Percentiles rank a stretch among this genome's conserved stretches.
phyloP scores from a whole-genome alignment of 129 eudicot genomes.

The Centrapalus pauciflorus region DNA sequence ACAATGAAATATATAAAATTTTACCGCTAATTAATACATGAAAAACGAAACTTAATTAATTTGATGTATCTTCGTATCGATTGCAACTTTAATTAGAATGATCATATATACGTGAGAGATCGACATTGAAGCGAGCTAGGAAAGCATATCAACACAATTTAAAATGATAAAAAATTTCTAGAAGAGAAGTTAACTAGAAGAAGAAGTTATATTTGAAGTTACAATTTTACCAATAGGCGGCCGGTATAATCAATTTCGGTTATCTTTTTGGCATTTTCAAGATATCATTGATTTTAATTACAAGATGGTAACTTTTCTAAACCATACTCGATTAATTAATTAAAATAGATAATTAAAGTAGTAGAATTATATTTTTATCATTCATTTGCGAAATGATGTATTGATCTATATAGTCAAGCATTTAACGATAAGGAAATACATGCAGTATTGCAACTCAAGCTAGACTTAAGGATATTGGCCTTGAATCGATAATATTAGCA shows the following conservation, averaged over 20 bases:
- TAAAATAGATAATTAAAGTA: too few relatives aligned
- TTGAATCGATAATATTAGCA: too few relatives aligned
- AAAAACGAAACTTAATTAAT: conserved; percentile 22
- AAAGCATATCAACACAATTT: background rate
- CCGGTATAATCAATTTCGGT: background rate
- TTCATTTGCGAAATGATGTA: too few relatives aligned
- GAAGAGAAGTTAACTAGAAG: background rate
- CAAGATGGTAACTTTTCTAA: too few relatives aligned
- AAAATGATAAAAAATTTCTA: background rate
- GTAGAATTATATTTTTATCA: too few relatives aligned
- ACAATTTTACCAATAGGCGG: too few relatives aligned
- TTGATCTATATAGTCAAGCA: too few relatives aligned
- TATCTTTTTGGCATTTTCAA: background rate
- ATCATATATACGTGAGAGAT: conserved; percentile 11
- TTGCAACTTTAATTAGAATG: background rate
- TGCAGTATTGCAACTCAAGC: too few relatives aligned
- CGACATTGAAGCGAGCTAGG: background rate
- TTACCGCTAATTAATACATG: background rate
- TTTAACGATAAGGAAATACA: too few relatives aligned
- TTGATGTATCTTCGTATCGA: background rate
- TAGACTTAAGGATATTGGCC: too few relatives aligned
- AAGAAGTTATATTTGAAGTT: background rate
- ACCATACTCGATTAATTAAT: too few relatives aligned
- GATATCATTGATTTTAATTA: conserved; percentile 5
- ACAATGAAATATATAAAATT: too few relatives aligned